Evolutionary conservation across 768 basidiomycete genomes (phyloP), one percentile per base, ranked within the genome.

Genomic region (Russula abietina): DNA sequence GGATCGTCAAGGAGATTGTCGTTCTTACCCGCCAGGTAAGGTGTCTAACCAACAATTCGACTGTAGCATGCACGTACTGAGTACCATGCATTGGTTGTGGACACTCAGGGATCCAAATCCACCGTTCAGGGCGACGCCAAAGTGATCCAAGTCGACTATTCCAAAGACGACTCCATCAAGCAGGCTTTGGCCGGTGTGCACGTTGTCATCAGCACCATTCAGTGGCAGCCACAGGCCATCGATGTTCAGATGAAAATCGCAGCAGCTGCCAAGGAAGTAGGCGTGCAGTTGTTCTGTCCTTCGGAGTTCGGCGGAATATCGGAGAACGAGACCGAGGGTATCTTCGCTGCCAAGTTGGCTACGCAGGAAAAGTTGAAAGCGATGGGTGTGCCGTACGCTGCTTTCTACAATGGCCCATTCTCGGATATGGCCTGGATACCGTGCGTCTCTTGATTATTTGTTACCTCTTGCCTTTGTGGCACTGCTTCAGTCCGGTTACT

Each of bases 201-300:
- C 36, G 58, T 65, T n/a, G 57, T 66, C 45, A 59, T 69, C 54
- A 60, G 57, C 11, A 58, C 68, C 7, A 61, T 69, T 19, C 28
- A 30, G 28, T n/a, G n/a, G n/a, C 2, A 54, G 3, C 50, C 55
- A 22, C n/a, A 50, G 12, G 39, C 30, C 28, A 52, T 68, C 36
- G 61, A 16, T 12, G 59, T 46, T 19, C 72, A 73, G 61, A 30
- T 12, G 4, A 24, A 30, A 1, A 61, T 73, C 11, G 68, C 68
- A 1, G 45, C 64, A 0, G 72, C 69, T 0, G 66, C 68, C 2
- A 73, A 70, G 63, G 57, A 57, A 38, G 72, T 65, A 0, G 69
- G 72, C 24, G 74, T 72, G 28, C 64, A 70, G 57, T 65, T 74
- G 17, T 75, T 75, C 57, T 64, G 72, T 8, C 74, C 73, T 9